These are phyloP conservation scores for Xylaria scruposa DNA, from an alignment of 495 filamentous ascomycete genomes.

Conservation along the genomic window DNA sequence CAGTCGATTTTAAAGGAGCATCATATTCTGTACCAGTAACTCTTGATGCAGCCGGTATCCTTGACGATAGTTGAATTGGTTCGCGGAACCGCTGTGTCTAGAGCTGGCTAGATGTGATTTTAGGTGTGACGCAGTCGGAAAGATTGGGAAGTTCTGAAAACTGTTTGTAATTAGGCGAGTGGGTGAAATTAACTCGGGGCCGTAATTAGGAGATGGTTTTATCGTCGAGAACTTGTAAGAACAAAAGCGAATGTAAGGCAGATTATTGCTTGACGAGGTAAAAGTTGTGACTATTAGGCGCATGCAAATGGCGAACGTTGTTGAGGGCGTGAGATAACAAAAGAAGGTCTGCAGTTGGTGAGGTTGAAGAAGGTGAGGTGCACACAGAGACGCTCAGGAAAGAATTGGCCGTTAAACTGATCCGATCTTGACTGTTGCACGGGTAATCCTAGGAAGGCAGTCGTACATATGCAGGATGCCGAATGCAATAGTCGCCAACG, in stretches of 20 bases:
- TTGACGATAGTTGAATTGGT: conserved; percentile 5
- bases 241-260: conserved; percentile 17
- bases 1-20: conserved; percentile 22
- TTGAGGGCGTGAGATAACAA: conserved; percentile 34
- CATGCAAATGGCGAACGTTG: not conserved
- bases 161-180: conserved; percentile 17
- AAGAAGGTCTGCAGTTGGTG: conserved; percentile 41
- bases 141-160: conserved; percentile 7
- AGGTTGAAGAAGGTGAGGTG: conserved; percentile 36
- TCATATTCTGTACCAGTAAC: conserved; percentile 16
- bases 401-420: conserved; percentile 15
- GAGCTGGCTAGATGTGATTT: not conserved
- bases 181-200: conserved; percentile 15
- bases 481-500: conserved; percentile 21
- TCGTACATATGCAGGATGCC: conserved; percentile 18
- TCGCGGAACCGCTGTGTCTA: not conserved
- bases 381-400: conserved; percentile 21
- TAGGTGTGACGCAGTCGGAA: not conserved
- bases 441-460: not conserved
- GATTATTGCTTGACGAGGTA: conserved; percentile 17
- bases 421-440: conserved; percentile 2
- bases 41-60: not conserved
- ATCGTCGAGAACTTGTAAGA: conserved; percentile 8
- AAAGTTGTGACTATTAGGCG: conserved; percentile 11
- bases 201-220: conserved; percentile 3